Base-by-base conservation (phyloP, 2,329 filamentous ascomycete genomes). In the Verticillium longisporum region DNA sequence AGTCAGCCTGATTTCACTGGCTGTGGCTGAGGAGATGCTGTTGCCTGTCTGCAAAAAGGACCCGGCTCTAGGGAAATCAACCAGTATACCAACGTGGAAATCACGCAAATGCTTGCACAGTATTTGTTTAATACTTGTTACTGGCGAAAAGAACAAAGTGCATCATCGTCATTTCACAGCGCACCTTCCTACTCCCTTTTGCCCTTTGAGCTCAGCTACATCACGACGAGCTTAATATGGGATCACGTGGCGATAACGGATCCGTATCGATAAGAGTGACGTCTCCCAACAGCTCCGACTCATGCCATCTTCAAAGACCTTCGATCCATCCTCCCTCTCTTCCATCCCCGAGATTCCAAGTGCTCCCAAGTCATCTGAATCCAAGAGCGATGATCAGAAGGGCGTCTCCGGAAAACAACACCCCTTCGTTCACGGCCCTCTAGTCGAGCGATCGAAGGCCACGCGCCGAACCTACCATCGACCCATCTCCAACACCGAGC, bases 201-300 rank as follows among this genome's bases (percentile, higher is more conserved):
- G 9, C 13, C 45, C 45, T 10, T 50, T 50, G 1, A 50, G 11
- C 55, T 36, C 13, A 11, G 33, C 26, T 38, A 55, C 15, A 60
- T 59, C 62, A 62, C 57, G 31, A n/a, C n/a, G n/a, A 11, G 7
- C 58, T 31, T 33, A 34, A 32, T 45, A 32, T 21, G 9, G 34
- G 11, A 32, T 65, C 63, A 65, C 63, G 63, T 65, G 63, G 18
- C 0, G 60, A 65, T 65, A 62, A 41, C 37, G 32, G 26, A 15
- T 54, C 53, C 15, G 13, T 34, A 31, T 18, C 58, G 63, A 65
- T 65, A 64, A 64, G 63, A 3, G 0, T 1, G 18, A 56, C 62
- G 37, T 54, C 60, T 61, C 50, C 45, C 45, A 50, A 50, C n/a
- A 50, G 33, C 57, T 58, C 58, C 62, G 60, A 63, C 62, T n/a